These are phyloP conservation scores for Neurospora sp. DNA, from an alignment of 2,329 filamentous ascomycete genomes.

Conservation along the genomic window DNA sequence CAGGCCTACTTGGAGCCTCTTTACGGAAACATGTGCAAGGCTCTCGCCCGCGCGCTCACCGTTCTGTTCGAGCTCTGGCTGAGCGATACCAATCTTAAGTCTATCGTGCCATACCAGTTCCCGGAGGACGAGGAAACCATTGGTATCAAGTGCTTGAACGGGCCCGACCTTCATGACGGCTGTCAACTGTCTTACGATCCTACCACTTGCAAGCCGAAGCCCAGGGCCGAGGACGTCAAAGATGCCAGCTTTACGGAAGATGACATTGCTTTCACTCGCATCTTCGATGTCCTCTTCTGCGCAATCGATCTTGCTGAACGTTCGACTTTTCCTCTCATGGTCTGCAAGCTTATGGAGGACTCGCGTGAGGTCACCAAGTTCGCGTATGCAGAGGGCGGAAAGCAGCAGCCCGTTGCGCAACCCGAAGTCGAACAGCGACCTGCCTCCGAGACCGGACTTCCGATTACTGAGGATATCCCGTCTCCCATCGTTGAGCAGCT, in stretches of 20 bases:
- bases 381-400: slow-evolving; percentile 12
- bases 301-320: slow-evolving; percentile 37
- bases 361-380: slow-evolving; percentile 10
- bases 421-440: not conserved
- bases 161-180: slow-evolving; percentile 26
- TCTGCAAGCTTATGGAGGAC: slow-evolving; percentile 4
- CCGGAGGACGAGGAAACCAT: slow-evolving; percentile 38
- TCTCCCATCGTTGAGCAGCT: not conserved
- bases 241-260: slow-evolving; percentile 9
- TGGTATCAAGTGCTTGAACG: slow-evolving; percentile 33
- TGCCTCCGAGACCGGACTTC: not conserved
- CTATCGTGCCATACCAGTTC: slow-evolving; percentile 38
- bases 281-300: slow-evolving; percentile 38
- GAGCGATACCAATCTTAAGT: slow-evolving; percentile 24
- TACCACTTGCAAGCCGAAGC: slow-evolving; percentile 16
- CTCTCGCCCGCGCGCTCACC: slow-evolving; percentile 36
- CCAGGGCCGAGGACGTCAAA: slow-evolving; percentile 16
- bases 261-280: slow-evolving; percentile 29
- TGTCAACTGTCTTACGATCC: slow-evolving; percentile 29
- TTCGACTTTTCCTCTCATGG: slow-evolving; percentile 27
- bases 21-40: slow-evolving; percentile 35
- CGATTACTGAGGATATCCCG: not conserved
- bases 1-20: slow-evolving; percentile 34
- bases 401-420: slow-evolving; percentile 3
- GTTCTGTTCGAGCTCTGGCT: slow-evolving; percentile 38